Percentiles rank a stretch among this genome's conserved stretches.
Conservation (phyloP, 495 filamentous ascomycete genomes). For the Penicillium turbatum region DNA sequence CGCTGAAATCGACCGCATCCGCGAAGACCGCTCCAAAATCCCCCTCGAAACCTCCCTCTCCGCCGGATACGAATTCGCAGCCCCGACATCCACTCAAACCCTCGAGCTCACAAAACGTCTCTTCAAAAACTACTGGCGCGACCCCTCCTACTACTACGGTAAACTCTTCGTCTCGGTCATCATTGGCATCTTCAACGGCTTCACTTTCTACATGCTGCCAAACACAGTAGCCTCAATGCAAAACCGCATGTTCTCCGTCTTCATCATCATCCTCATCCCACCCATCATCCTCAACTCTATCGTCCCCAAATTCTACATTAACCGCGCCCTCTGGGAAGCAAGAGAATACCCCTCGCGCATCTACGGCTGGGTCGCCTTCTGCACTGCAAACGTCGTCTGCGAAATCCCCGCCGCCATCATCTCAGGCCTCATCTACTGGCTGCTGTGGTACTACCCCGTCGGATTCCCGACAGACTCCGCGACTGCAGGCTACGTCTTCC, state of each 20-base stretch:
- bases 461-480: conserved; percentile 62
- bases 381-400: conserved; percentile 66
- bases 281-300: conserved; percentile 70
- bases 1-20: conserved; percentile 59
- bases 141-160: conserved; percentile 68
- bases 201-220: conserved; percentile 78
- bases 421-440: conserved; percentile 62
- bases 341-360: conserved; percentile 73
- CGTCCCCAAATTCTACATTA: conserved; percentile 79
- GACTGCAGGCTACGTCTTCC: conserved; percentile 73
- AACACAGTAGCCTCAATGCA: conserved; percentile 67
- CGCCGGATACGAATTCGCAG: conserved; percentile 57
- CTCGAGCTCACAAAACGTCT: conserved; percentile 58
- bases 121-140: conserved; percentile 68
- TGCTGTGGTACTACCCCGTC: conserved; percentile 75
- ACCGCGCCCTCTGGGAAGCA: conserved; percentile 70
- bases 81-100: conserved; percentile 56
- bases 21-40: conserved; percentile 49
- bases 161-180: conserved; percentile 68
- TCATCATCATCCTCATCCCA: conserved; percentile 70
- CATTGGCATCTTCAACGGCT: conserved; percentile 72
- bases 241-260: conserved; percentile 73
- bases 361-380: conserved; percentile 82
- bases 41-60: conserved; percentile 33
- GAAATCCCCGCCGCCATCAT: conserved; percentile 73